Percentiles rank a stretch among this genome's conserved stretches.
phyloP scores from a whole-genome alignment of 352 stramenopile genomes.

The Globisporangium abappressorium region DNA sequence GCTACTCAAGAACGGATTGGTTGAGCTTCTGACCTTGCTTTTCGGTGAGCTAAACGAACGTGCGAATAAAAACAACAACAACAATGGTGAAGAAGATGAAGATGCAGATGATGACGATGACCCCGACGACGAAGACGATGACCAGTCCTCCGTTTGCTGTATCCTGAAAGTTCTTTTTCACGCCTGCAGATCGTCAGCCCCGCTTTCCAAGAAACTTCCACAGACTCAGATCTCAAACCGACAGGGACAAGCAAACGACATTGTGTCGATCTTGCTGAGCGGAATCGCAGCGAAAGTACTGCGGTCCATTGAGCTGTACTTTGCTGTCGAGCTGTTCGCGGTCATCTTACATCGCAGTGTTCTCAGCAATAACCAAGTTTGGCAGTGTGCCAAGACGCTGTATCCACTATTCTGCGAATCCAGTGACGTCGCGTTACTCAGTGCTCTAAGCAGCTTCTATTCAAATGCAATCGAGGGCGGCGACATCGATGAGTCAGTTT shows the following conservation, averaged over 20 bases:
- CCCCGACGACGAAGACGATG: constrained; percentile 46
- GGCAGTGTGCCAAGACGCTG: constrained; percentile 41
- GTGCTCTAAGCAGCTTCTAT: constrained; percentile 57
- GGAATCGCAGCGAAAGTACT: constrained; percentile 30
- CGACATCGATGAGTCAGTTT: constrained; percentile 37
- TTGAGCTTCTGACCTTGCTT: constrained; percentile 48
- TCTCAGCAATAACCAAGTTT: constrained; percentile 47
- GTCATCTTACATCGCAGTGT: constrained; percentile 58
- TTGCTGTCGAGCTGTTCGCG: constrained; percentile 59
- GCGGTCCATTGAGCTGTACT: constrained; percentile 54
- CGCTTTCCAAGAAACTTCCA: constrained; percentile 56
- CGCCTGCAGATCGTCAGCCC: constrained; percentile 56
- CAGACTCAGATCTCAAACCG: constrained; percentile 20
- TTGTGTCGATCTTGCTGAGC: constrained; percentile 41
- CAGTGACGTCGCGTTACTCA: constrained; percentile 43
- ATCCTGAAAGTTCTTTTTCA: constrained; percentile 77
- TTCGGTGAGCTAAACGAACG: constrained; percentile 43
- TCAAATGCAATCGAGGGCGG: constrained; percentile 57
- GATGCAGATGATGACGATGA: constrained; percentile 35
- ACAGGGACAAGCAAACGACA: constrained; percentile 22
- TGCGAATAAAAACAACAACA: constrained; percentile 11
- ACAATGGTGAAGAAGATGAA: constrained; percentile 18
- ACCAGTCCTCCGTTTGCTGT: constrained; percentile 67
- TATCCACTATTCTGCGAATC: constrained; percentile 39
- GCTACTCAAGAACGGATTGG: constrained; percentile 45